phyloP scores from a whole-genome alignment of 1,284 basidiomycete species.

The Golubevia sp. region DNA sequence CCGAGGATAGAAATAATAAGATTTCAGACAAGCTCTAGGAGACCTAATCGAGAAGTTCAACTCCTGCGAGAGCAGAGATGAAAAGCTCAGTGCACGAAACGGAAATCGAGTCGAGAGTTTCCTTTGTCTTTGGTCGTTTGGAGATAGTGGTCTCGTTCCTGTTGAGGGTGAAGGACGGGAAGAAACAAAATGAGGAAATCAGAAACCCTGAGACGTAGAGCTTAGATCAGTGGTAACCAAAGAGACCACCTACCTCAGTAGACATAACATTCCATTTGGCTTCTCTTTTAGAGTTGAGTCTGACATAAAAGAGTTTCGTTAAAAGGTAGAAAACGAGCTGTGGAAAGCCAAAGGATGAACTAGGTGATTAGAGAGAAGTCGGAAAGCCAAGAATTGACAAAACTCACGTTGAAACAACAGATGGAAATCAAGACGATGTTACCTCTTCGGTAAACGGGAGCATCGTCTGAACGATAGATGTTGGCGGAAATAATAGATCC shows the following conservation, averaged over 20 bases:
- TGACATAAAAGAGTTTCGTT: conserved; percentile 20
- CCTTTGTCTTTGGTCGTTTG: conserved; percentile 29
- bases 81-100: conserved; percentile 30
- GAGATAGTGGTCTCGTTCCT: conserved; percentile 25
- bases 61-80: too few species aligned
- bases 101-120: conserved; percentile 20
- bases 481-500: conserved; percentile 23
- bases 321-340: conserved; percentile 1
- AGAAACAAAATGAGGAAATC: background rate
- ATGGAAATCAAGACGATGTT: conserved; percentile 23
- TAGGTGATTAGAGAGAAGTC: background rate
- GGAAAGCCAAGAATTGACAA: background rate
- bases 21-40: background rate
- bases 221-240: background rate
- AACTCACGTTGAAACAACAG: conserved; percentile 15
- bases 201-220: background rate
- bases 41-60: too few species aligned
- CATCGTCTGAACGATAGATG: conserved; percentile 31
- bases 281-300: conserved; percentile 21
- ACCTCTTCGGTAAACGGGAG: conserved; percentile 30
- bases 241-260: conserved; percentile 4
- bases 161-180: background rate
- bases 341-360: conserved; percentile 15
- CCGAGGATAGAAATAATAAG: background rate
- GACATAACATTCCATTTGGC: conserved; percentile 15